phyloP scores from a whole-genome alignment of 2,329 filamentous ascomycete genomes.

The Metarhizium brunneum region DNA sequence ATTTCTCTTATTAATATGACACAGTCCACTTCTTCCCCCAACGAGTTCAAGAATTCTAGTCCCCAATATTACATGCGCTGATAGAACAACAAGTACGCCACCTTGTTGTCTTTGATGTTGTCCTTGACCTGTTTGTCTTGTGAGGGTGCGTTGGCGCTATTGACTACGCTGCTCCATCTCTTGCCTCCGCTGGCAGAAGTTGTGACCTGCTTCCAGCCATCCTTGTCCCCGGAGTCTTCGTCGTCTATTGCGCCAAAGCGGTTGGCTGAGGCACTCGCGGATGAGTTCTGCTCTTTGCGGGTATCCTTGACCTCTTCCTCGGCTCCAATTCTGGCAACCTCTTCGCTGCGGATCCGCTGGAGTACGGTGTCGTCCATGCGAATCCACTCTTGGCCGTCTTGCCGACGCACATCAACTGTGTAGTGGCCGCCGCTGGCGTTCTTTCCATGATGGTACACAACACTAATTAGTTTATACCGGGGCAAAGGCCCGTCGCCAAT shows the following conservation, averaged over 20 bases:
- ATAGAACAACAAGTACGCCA: conserved; percentile 95
- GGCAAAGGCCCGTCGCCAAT: conserved; percentile 60
- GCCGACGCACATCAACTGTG: conserved; percentile 90
- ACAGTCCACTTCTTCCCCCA: too few species aligned
- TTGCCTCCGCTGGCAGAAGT: conserved; percentile 56
- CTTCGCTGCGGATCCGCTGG: conserved; percentile 72
- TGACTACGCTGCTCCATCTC: conserved; percentile 57
- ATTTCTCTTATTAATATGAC: too few species aligned
- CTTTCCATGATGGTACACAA: conserved; percentile 96
- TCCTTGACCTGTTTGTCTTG: conserved; percentile 51
- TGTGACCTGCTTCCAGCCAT: conserved; percentile 76
- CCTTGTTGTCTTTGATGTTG: conserved; percentile 82
- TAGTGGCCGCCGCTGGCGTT: conserved; percentile 95
- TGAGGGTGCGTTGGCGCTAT: conserved; percentile 49
- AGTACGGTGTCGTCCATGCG: conserved; percentile 91
- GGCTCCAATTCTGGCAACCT: conserved; percentile 76
- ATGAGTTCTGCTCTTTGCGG: conserved; percentile 14
- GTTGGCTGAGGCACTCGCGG: conserved; percentile 46
- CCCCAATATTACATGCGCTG: conserved; percentile 50
- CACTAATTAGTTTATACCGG: conserved; percentile 77
- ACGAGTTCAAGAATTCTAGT: not conserved
- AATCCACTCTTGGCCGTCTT: conserved; percentile 94
- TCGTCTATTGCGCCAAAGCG: conserved; percentile 65
- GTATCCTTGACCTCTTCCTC: conserved; percentile 64
- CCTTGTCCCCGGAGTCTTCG: conserved; percentile 56